Evolutionary conservation across 2,329 filamentous ascomycete genomes (phyloP).

Genomic region (Xylaria sp.): DNA sequence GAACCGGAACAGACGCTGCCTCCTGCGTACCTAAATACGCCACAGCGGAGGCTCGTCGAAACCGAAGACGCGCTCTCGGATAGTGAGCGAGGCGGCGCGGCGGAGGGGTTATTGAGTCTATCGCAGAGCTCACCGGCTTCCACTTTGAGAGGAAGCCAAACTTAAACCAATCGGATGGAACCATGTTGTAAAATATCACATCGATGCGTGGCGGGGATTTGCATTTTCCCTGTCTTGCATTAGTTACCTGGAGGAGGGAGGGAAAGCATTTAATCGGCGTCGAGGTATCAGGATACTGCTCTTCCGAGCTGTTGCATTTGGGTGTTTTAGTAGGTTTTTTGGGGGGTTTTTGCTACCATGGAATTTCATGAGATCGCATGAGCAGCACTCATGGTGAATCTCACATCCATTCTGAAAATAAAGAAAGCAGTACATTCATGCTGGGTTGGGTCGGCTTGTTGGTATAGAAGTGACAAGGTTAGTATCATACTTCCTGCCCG

Average conservation of each 20-base stretch:
- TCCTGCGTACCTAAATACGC: slow-evolving; percentile 13
- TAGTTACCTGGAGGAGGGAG: not conserved
- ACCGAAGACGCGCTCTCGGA: slow-evolving; percentile 51
- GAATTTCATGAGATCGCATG: slow-evolving; percentile 12
- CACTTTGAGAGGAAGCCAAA: slow-evolving; percentile 18
- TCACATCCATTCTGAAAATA: not conserved
- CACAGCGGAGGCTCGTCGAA: slow-evolving; percentile 37
- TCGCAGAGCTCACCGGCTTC: slow-evolving; percentile 47
- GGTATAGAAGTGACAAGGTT: slow-evolving; percentile 7
- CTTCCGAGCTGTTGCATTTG: slow-evolving; percentile 13
- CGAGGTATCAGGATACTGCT: slow-evolving; percentile 12
- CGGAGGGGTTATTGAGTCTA: slow-evolving; percentile 63
- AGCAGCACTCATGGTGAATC: not conserved
- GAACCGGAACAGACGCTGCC: slow-evolving; percentile 35
- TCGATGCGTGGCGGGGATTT: slow-evolving; percentile 11
- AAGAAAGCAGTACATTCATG: slow-evolving; percentile 14
- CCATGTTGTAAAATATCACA: slow-evolving; percentile 26
- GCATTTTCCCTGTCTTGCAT: slow-evolving; percentile 15
- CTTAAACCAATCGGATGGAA: not conserved
- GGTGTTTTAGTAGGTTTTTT: not conserved
- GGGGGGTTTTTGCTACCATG: not conserved
- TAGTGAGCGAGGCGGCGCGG: slow-evolving; percentile 61
- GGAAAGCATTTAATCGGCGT: slow-evolving; percentile 34
- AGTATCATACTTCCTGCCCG: not conserved
- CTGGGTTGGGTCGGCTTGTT: not conserved